Evolutionary conservation across 352 stramenopile species (phyloP), one percentile per base, ranked within the genome.

Genomic region (Phytophthora podocarpi): DNA sequence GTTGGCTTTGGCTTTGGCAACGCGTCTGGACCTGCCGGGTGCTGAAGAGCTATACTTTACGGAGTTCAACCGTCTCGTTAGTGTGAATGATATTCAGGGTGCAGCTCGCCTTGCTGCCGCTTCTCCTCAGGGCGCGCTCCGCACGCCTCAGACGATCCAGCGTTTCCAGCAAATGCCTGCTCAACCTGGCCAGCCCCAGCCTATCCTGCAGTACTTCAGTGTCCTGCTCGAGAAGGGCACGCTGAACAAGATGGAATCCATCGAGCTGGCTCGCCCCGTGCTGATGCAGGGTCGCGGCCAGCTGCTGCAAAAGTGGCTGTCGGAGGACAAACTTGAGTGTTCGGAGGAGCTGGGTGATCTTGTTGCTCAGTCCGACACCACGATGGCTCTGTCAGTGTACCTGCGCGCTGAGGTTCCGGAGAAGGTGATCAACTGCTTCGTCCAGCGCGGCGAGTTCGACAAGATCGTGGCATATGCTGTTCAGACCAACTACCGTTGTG

Each of bases 391-490:
- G 35, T 98, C 91, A 35, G 96, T 99, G 7, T 99, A 99, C 76
- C 82, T 99, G 57, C 89, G 97, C 48, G 90, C 89, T 28, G 97
- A 99, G 63, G 97, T 98, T 42, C 97, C 98, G 23, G 96, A 98
- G 51, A 99, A 99, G 85, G 98, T 99, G 28, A 98, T 99, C 65
- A 98, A 99, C 67, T 99, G 97, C 80, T 99, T 99, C 74, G 93
- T 99, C 11, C 96, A 99, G 81, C 86, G 95, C 30, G 97, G 97
- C 43, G 97, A 99, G 75, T 99, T 99, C 67, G 97, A 99, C 67
- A 99, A 99, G 87, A 99, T 99, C 70, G 95, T 99, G 28, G 92
- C 97, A 16, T 96, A 96, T 68, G 87, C 89, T 27, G 79, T 93
- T 20, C 83, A 97, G 78, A 98, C 98, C 40, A 98, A 98, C 70